phyloP scores from a whole-genome alignment of 2,329 filamentous ascomycete genomes.

The Volutella citrinella region DNA sequence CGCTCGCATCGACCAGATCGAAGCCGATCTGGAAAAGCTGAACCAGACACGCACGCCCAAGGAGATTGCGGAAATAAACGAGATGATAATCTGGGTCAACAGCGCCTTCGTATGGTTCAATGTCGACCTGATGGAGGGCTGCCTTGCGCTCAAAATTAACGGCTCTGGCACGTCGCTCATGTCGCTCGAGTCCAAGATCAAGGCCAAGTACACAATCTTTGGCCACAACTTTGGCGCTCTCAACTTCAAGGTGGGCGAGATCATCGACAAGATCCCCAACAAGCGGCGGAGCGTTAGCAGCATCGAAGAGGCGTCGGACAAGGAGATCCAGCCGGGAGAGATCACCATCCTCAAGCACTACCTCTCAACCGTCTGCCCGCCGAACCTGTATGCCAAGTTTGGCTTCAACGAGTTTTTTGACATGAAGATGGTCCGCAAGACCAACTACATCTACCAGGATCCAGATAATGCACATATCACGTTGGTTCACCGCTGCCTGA shows the following conservation, averaged over 20 bases:
- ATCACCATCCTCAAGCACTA: slow-evolving; percentile 31
- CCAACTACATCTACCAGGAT: slow-evolving; percentile 30
- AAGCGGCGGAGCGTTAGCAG: slow-evolving; percentile 1
- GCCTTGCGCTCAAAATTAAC: slow-evolving; percentile 4
- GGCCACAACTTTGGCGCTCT: not conserved
- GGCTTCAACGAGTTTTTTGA: slow-evolving; percentile 33
- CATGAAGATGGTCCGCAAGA: slow-evolving; percentile 25
- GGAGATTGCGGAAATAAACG: slow-evolving; percentile 36
- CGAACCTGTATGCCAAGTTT: slow-evolving; percentile 29
- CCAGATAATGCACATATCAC: slow-evolving; percentile 29
- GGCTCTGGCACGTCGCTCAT: slow-evolving; percentile 8
- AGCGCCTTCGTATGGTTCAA: slow-evolving; percentile 22
- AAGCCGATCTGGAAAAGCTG: slow-evolving; percentile 29
- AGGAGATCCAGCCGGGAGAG: slow-evolving; percentile 20
- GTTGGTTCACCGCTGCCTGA: slow-evolving; percentile 23
- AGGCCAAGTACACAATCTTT: slow-evolving; percentile 10
- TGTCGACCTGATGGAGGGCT: slow-evolving; percentile 24
- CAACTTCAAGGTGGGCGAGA: slow-evolving; percentile 5
- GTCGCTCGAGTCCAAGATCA: slow-evolving; percentile 10
- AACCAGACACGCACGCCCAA: slow-evolving; percentile 29
- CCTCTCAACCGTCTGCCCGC: slow-evolving; percentile 30
- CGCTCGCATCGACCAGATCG: slow-evolving; percentile 29
- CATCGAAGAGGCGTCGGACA: slow-evolving; percentile 1
- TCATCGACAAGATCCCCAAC: slow-evolving; percentile 3
- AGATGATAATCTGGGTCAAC: slow-evolving; percentile 35